Percentiles rank a stretch among this genome's conserved stretches.
phyloP scores from a whole-genome alignment of 2,329 filamentous ascomycete genomes.

The Xylariales sp. region DNA sequence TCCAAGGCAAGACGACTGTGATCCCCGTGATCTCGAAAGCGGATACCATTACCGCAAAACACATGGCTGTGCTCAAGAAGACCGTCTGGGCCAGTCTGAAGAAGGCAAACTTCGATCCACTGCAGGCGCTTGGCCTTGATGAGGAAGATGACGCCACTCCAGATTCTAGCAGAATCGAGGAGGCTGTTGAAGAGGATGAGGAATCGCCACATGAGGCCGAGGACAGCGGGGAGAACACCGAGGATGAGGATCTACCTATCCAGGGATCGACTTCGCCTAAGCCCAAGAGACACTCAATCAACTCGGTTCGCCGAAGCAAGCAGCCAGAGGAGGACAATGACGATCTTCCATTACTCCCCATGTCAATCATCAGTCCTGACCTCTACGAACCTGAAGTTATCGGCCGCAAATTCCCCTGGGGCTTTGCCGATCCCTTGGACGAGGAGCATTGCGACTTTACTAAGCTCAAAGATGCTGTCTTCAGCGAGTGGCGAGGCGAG shows the following conservation, averaged over 20 bases:
- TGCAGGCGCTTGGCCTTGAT: conserved; percentile 80
- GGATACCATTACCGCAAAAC: conserved; percentile 89
- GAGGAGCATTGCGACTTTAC: conserved; percentile 90
- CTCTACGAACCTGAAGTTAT: conserved; percentile 75
- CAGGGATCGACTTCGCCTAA: conserved; percentile 32
- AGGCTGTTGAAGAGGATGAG: conserved; percentile 36
- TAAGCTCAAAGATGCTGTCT: conserved; percentile 84
- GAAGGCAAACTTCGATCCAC: conserved; percentile 77
- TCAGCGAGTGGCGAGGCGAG: conserved; percentile 88
- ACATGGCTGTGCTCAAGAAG: conserved; percentile 90
- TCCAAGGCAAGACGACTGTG: conserved; percentile 91
- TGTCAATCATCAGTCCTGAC: conserved; percentile 92
- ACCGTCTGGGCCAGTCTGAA: conserved; percentile 86
- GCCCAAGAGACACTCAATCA: conserved; percentile 42
- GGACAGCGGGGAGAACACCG: conserved; percentile 19
- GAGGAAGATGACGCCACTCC: conserved; percentile 59
- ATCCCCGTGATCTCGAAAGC: conserved; percentile 95
- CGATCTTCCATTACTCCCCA: conserved; percentile 69
- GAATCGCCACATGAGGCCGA: conserved; percentile 25
- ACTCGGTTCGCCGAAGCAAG: conserved; percentile 41
- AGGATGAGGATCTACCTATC: conserved; percentile 36
- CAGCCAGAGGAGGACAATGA: conserved; percentile 39
- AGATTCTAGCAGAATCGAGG: conserved; percentile 48
- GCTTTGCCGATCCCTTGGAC: conserved; percentile 91
- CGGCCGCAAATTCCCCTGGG: conserved; percentile 92